Evolutionary conservation across 331 rosid genomes (phyloP).

Genomic region (Prunus yedoensis): DNA sequence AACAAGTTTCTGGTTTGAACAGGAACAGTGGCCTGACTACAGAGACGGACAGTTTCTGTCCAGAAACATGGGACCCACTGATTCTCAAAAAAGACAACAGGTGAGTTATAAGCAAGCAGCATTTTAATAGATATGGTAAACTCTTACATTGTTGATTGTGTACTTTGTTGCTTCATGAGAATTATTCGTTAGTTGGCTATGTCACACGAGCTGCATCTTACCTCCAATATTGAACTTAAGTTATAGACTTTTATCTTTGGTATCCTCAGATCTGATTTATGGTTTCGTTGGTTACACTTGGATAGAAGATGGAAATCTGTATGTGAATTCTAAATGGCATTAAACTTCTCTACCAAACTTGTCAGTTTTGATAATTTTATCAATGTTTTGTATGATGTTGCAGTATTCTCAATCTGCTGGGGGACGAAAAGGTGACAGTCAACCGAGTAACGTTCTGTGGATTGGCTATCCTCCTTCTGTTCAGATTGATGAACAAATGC

Average conservation of each 20-base stretch:
- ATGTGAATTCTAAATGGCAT: constrained; percentile 6
- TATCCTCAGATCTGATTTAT: neutral
- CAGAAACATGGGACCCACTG: constrained; percentile 51
- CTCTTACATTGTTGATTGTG: neutral
- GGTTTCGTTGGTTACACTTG: constrained; percentile 1
- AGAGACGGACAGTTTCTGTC: constrained; percentile 63
- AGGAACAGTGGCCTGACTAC: constrained; percentile 77
- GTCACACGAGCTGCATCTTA: neutral
- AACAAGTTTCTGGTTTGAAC: constrained; percentile 18
- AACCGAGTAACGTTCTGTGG: constrained; percentile 75
- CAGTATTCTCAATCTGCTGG: constrained; percentile 54
- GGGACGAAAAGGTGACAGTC: constrained; percentile 62
- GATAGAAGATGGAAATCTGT: neutral
- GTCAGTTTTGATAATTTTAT: neutral
- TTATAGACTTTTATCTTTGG: neutral
- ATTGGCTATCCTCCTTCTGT: constrained; percentile 79
- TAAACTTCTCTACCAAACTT: neutral
- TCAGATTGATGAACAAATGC: constrained; percentile 87
- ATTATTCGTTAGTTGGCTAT: neutral
- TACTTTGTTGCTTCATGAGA: constrained; percentile 1
- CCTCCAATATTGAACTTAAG: constrained; percentile 4
- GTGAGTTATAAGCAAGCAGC: constrained; percentile 38
- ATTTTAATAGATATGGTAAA: neutral
- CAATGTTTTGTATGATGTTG: constrained; percentile 18
- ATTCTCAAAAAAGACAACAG: constrained; percentile 59